Conservation (phyloP, 371 early-diverging fungal genomes). For the Mucor ambiguus region DNA sequence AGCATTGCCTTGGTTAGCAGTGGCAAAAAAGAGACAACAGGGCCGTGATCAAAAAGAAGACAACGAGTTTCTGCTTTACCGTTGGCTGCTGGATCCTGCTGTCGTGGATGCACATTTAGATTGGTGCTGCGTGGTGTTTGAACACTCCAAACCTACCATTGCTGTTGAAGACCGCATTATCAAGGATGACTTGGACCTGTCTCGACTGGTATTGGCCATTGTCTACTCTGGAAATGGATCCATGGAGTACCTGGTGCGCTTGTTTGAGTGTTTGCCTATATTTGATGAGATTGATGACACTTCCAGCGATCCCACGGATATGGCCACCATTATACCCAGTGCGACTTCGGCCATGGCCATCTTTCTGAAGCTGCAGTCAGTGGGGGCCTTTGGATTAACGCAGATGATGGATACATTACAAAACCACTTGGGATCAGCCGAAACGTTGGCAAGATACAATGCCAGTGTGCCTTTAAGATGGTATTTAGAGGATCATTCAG, state of each 20-base stretch:
- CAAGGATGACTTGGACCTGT: conserved; percentile 57
- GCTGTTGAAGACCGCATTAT: conserved; percentile 60
- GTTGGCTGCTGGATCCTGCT: conserved; percentile 44
- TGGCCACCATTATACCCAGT: conserved; percentile 27
- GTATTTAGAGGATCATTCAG: conserved; percentile 56
- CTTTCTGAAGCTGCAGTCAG: conserved; percentile 51
- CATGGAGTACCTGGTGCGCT: conserved; percentile 52
- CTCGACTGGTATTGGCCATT: conserved; percentile 57
- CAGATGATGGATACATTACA: conserved; percentile 67
- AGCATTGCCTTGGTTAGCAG: conserved; percentile 63
- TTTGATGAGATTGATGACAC: conserved; percentile 49
- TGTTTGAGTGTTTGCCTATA: conserved; percentile 68
- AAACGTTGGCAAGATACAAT: conserved; percentile 66
- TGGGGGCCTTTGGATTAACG: conserved; percentile 52
- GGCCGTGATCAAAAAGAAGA: conserved; percentile 11
- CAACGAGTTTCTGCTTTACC: conserved; percentile 39
- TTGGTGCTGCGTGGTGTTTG: conserved; percentile 57
- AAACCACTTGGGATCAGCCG: conserved; percentile 65
- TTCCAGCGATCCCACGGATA: conserved; percentile 15
- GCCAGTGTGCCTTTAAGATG: conserved; percentile 61
- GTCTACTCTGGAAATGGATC: conserved; percentile 53
- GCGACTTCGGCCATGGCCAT: conserved; percentile 31
- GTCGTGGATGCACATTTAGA: conserved; percentile 43
- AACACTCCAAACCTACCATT: conserved; percentile 61
- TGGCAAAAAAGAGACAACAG: conserved; percentile 19